Evolutionary conservation across 257 asterid genomes (phyloP).

Genomic region (Plantago major): DNA sequence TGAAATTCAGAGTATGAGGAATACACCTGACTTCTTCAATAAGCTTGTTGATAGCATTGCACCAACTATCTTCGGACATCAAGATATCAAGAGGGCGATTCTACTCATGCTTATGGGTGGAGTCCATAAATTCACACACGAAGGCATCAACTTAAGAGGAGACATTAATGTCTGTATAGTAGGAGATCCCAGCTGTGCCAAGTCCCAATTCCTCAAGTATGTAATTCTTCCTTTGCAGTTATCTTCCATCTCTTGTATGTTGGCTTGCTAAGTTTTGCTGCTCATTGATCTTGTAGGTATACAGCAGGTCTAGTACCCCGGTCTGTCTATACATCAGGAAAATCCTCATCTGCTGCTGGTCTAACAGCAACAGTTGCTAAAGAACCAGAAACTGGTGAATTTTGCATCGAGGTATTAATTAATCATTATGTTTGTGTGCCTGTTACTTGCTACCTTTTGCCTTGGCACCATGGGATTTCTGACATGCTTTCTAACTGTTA

Average conservation of each 20-base stretch:
- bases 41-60: conserved; percentile 95
- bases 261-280: conserved; percentile 1
- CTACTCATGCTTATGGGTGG: conserved; percentile 98
- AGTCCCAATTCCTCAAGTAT: conserved; percentile 88
- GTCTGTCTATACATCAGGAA: conserved; percentile 97
- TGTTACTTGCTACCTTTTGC: background rate
- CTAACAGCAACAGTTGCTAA: conserved; percentile 98
- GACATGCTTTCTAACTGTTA: conserved; percentile 15
- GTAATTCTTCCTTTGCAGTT: conserved; percentile 8
- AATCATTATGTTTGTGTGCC: background rate
- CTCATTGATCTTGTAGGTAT: conserved; percentile 47
- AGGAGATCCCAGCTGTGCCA: conserved; percentile 93
- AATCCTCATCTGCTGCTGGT: conserved; percentile 98
- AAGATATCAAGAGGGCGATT: conserved; percentile 93
- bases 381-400: conserved; percentile 99
- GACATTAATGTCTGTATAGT: conserved; percentile 96
- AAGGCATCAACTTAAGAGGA: conserved; percentile 97
- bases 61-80: conserved; percentile 89
- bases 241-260: conserved; percentile 12
- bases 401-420: conserved; percentile 81
- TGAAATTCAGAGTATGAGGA: conserved; percentile 65
- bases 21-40: conserved; percentile 82
- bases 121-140: conserved; percentile 87
- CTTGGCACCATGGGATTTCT: background rate
- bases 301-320: conserved; percentile 85